Evolutionary conservation across 768 basidiomycete species (phyloP).

Genomic region (Pleurotus tuber-regium): DNA sequence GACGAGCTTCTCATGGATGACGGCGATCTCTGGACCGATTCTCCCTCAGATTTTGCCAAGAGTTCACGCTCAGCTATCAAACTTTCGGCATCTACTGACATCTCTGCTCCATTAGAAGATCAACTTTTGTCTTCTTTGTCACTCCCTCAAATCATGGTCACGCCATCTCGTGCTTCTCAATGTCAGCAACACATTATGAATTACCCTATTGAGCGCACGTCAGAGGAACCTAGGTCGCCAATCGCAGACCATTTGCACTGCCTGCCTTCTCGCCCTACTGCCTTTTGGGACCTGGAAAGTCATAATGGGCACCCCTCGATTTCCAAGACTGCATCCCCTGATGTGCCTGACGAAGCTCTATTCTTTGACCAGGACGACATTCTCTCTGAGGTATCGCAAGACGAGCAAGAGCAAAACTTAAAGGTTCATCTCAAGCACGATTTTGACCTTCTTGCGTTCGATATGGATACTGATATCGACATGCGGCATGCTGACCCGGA

Average conservation of each 20-base stretch:
- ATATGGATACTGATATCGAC: conserved; percentile 3
- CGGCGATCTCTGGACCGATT: too few species aligned
- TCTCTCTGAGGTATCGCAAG: neutral
- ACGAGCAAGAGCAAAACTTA: neutral
- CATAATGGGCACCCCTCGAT: neutral
- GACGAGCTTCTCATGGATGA: too few species aligned
- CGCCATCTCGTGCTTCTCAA: too few species aligned
- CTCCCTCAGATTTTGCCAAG: too few species aligned
- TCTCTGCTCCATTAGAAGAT: too few species aligned
- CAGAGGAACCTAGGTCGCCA: neutral
- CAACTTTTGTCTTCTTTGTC: too few species aligned
- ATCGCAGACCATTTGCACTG: neutral
- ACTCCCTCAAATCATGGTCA: too few species aligned
- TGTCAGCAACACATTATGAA: neutral
- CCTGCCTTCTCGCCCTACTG: neutral
- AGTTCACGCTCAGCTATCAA: too few species aligned
- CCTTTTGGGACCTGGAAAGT: neutral
- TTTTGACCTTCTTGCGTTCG: neutral
- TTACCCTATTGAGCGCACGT: neutral
- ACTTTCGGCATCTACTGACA: too few species aligned
- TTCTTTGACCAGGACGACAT: neutral
- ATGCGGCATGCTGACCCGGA: conserved; percentile 13
- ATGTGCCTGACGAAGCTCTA: neutral
- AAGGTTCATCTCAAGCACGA: neutral
- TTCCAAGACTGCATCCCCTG: neutral